Conservation (phyloP, 257 asterid genomes). For the Orobanche coerulescens region DNA sequence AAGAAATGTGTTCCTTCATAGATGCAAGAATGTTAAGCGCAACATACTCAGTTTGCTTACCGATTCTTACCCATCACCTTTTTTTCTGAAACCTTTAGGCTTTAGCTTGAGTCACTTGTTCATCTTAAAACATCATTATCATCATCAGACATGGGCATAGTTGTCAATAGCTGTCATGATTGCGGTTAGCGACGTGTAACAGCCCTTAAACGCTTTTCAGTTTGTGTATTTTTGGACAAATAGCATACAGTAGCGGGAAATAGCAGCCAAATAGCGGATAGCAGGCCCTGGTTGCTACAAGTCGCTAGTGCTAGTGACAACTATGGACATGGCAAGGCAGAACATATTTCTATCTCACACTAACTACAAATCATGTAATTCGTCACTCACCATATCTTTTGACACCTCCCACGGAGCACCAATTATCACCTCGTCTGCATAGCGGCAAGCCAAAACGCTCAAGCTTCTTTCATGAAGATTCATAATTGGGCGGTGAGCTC, state of each 20-base stretch:
- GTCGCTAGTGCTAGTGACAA: too few species aligned
- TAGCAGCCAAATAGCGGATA: too few species aligned
- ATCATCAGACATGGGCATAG: background rate
- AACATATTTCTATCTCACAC: background rate
- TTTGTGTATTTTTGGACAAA: too few species aligned
- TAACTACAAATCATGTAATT: conserved; percentile 3
- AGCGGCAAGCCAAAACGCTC: conserved; percentile 95
- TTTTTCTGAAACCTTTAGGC: conserved; percentile 4
- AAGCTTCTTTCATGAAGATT: conserved; percentile 98
- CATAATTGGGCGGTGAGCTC: conserved; percentile 98
- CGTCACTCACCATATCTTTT: conserved; percentile 74
- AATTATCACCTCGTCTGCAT: conserved; percentile 91
- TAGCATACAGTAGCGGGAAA: too few species aligned
- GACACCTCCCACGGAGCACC: conserved; percentile 99
- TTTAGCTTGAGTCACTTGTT: conserved; percentile 4
- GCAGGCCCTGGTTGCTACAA: too few species aligned
- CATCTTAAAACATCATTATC: conserved; percentile 14
- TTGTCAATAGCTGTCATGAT: too few species aligned
- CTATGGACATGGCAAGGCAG: conserved; percentile 8
- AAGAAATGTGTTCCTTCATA: too few species aligned
- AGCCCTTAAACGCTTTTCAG: too few species aligned
- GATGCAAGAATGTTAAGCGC: background rate
- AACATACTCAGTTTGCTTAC: background rate
- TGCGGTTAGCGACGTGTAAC: too few species aligned
- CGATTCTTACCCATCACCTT: background rate